Percentiles rank a stretch among this genome's conserved stretches.
These are phyloP conservation scores for Gardenia jasminoides DNA, from an alignment of 257 asterid species.

Conservation along the genomic window DNA sequence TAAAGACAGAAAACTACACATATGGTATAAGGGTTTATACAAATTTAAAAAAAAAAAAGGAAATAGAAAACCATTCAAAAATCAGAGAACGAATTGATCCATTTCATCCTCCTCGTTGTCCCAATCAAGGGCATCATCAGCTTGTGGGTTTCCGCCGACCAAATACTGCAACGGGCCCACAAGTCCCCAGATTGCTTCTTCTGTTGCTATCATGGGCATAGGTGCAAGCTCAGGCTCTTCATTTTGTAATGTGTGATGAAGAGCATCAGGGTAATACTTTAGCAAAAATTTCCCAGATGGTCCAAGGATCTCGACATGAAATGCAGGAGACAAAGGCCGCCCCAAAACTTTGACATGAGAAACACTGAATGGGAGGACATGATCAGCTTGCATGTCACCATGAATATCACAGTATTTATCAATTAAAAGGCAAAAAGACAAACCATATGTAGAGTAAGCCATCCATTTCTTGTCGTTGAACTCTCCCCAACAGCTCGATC, in stretches of 20 bases:
- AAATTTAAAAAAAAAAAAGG: no score
- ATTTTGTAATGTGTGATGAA: constrained; percentile 29
- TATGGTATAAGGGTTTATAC: background rate
- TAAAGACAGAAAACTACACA: background rate
- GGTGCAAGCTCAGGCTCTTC: constrained; percentile 22
- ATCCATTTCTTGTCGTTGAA: constrained; percentile 64
- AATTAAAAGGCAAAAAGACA: constrained; percentile 18
- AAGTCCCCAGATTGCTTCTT: constrained; percentile 38
- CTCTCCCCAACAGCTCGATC: constrained; percentile 70
- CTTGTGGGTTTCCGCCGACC: constrained; percentile 7
- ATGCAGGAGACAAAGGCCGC: constrained; percentile 59
- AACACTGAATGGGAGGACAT: constrained; percentile 46
- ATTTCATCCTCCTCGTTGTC: constrained; percentile 17
- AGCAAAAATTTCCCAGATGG: constrained; percentile 45
- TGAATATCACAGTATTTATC: background rate
- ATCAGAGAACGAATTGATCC: constrained; percentile 9
- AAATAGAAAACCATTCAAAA: background rate
- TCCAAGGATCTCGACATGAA: constrained; percentile 37
- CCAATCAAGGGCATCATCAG: background rate
- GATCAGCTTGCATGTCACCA: background rate
- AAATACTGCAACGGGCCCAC: constrained; percentile 24
- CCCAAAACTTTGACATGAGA: constrained; percentile 60
- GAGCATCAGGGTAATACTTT: constrained; percentile 34
- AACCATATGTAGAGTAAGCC: constrained; percentile 70
- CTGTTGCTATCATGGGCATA: constrained; percentile 20